Percentiles rank a stretch among this genome's conserved stretches.
These are phyloP conservation scores for Lophiotrema nucula DNA, from an alignment of 495 filamentous ascomycete species.

Conservation along the genomic window DNA sequence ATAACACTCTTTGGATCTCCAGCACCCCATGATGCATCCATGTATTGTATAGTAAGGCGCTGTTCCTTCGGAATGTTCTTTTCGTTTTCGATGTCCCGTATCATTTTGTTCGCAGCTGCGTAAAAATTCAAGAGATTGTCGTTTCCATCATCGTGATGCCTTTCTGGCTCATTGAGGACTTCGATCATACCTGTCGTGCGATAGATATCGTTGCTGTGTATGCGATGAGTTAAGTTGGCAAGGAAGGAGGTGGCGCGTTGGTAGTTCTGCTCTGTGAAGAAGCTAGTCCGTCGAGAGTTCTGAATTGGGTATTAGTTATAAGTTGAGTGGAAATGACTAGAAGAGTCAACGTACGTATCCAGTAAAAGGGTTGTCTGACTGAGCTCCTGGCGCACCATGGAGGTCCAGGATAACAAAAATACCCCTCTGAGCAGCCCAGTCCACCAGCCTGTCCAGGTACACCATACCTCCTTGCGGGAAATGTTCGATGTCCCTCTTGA, in stretches of 20 bases:
- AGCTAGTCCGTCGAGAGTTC: slow-evolving; percentile 48
- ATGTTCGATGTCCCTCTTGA: slow-evolving; percentile 52
- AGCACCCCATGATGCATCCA: slow-evolving; percentile 54
- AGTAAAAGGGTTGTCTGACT: slow-evolving; percentile 51
- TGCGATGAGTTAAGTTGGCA: slow-evolving; percentile 56
- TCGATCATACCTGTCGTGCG: slow-evolving; percentile 60
- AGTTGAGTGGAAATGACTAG: background rate
- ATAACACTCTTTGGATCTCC: slow-evolving; percentile 51
- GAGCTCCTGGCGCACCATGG: slow-evolving; percentile 62
- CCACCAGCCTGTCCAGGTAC: slow-evolving; percentile 55
- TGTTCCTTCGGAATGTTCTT: slow-evolving; percentile 42
- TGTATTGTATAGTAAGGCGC: slow-evolving; percentile 56
- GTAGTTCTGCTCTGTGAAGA: slow-evolving; percentile 58
- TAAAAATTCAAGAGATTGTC: slow-evolving; percentile 47
- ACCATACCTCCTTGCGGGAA: slow-evolving; percentile 57
- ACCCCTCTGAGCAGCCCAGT: slow-evolving; percentile 55
- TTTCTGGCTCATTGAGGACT: slow-evolving; percentile 59
- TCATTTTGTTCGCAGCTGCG: slow-evolving; percentile 48
- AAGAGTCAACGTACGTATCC: slow-evolving; percentile 46
- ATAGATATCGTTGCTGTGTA: slow-evolving; percentile 53
- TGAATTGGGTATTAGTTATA: slow-evolving; percentile 13
- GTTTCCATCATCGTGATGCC: slow-evolving; percentile 34
- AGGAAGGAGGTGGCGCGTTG: slow-evolving; percentile 58
- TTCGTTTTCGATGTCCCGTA: slow-evolving; percentile 48
- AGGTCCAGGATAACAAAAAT: slow-evolving; percentile 65